Base-by-base conservation (phyloP, 805 yeast genomes). In the Candida sphagnicola region DNA sequence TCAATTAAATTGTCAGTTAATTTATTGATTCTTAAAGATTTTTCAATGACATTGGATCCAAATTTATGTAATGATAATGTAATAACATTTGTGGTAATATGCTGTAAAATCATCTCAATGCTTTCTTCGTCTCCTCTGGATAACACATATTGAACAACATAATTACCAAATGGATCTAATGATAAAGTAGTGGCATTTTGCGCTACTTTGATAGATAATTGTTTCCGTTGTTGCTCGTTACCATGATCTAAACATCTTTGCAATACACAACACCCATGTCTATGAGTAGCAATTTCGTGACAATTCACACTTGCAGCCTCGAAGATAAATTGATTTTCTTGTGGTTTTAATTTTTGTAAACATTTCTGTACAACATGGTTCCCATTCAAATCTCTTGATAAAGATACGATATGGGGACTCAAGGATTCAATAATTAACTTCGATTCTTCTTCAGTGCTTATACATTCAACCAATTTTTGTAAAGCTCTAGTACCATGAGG, bases 401-500 rank as follows among this genome's bases (percentile, higher is more conserved):
- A 66, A 30, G 78, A 65, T 4, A 90, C 95, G 39, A 93, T 83
- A 42, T 86, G 84, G 2, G 83, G 76, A 18, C 74, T 62, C 41
- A 88, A 70, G 3, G 85, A 67, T 4, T 69, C 64, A 16, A 82
- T 77, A 35, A 87, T 65, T 38, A 87, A 66, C 25, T 69, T 59
- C 18, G 85, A 78, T 61, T 91, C 98, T 50, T 84, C 82, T 14
- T 75, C 77, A 8, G 85, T 75, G 15, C 74, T 61, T 35, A 88
- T 74, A 49, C 88, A 84, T 56, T 93, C 98, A 37, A 93, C 88
- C 47, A 90, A 70, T 59, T 87, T 90, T 59, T 93, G 99, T 44
- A 93, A 67, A 1, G 98, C 96, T 49, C 99, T 75, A 1, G 98
- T 93, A 10, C 99, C 99, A 59, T 93, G 97, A 23, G 95, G 95